Evolutionary conservation across 2,329 filamentous ascomycete species (phyloP).

Genomic region (Scorias spongiosa): DNA sequence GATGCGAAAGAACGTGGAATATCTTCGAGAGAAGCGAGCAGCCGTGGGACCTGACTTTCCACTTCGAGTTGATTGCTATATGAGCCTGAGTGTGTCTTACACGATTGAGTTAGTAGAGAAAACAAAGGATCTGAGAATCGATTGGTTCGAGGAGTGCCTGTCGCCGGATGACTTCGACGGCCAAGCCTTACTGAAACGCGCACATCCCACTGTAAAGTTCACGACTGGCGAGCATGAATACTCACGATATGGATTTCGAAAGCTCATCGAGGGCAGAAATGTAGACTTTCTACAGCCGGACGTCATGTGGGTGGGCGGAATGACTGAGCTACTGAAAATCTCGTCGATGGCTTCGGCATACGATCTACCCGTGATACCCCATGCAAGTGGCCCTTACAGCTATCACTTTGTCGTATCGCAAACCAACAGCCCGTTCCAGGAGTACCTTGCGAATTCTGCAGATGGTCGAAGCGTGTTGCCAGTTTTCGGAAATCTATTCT

Average conservation of each 20-base stretch:
- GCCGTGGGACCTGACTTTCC: conserved; percentile 80
- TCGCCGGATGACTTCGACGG: conserved; percentile 86
- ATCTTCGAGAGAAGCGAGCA: conserved; percentile 69
- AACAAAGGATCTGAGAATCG: conserved; percentile 70
- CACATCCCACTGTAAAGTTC: conserved; percentile 81
- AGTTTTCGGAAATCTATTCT: conserved; percentile 81
- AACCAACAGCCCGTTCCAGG: conserved; percentile 85
- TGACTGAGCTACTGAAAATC: conserved; percentile 85
- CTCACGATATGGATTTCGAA: conserved; percentile 85
- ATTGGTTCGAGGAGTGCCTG: conserved; percentile 96
- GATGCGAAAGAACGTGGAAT: conserved; percentile 78
- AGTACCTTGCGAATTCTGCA: conserved; percentile 85
- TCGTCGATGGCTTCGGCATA: conserved; percentile 81
- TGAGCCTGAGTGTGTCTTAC: conserved; percentile 85
- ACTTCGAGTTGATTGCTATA: conserved; percentile 92
- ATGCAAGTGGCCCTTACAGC: conserved; percentile 84
- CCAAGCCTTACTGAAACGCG: conserved; percentile 76
- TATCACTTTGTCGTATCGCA: conserved; percentile 95
- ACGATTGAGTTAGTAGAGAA: conserved; percentile 81
- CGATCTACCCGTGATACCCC: conserved; percentile 88
- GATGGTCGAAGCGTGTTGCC: conserved; percentile 81
- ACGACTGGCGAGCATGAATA: conserved; percentile 95
- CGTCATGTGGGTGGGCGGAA: conserved; percentile 90
- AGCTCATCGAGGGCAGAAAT: conserved; percentile 81
- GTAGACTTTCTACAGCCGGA: conserved; percentile 90